A percentile compares a stretch with the other conserved stretches of the same genome.
These are phyloP conservation scores for Exobasidium cylindrosporum DNA, from an alignment of 1,284 basidiomycete genomes.

Conservation along the genomic window DNA sequence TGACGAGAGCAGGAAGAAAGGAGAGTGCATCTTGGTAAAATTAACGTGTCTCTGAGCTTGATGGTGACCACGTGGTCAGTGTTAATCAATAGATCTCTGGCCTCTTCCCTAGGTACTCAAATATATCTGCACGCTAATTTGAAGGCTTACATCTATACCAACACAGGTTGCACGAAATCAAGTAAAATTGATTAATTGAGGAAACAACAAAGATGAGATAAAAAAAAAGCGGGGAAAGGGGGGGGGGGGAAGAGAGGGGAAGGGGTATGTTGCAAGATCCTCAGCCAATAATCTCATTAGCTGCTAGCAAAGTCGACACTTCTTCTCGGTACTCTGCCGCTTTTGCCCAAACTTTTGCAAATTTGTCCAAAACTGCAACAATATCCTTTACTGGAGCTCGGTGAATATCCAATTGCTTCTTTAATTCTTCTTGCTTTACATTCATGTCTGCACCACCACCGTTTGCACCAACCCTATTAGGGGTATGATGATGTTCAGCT, in stretches of 20 bases:
- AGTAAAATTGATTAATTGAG: no score
- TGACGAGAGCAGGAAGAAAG: neutral
- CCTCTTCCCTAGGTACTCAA: no score
- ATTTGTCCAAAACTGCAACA: neutral
- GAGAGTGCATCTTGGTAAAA: no score
- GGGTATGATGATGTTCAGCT: neutral
- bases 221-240: neutral
- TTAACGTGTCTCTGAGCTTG: no score
- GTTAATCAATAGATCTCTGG: no score
- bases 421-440: neutral
- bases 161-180: no score
- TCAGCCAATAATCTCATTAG: conserved; percentile 8
- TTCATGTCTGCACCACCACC: neutral
- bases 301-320: conserved; percentile 5
- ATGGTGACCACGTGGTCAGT: no score
- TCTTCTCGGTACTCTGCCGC: conserved; percentile 9
- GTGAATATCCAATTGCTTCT: conserved; percentile 6
- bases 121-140: no score
- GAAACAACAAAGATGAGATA: conserved; percentile 2
- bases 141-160: no score
- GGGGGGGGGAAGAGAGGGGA: neutral
- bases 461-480: neutral
- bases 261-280: neutral
- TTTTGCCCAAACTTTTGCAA: conserved; percentile 10
- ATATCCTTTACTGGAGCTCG: conserved; percentile 10